Base-by-base conservation (phyloP, 176 grass and related monocot species). In the Eragrostis nindensis region DNA sequence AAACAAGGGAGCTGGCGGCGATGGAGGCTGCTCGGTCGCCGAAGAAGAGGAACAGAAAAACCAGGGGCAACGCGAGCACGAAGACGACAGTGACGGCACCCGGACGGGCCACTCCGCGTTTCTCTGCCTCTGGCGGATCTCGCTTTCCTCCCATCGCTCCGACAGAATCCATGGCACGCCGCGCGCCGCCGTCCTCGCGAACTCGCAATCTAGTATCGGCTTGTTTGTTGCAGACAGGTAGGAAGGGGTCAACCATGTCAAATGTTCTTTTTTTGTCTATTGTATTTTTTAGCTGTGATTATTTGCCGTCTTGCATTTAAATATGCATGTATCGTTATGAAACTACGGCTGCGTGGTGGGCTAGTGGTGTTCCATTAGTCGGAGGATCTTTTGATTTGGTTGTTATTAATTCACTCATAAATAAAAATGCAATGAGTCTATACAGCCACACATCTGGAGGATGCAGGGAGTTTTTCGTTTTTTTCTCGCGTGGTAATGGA, bases 11-110 rank as follows among this genome's bases (percentile, higher is more conserved):
- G 24, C 61, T 70, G 43, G 69, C 75, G 69, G 75, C 52, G 68
- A 79, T 46, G 86, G 86, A 72, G 21, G 82, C 45, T 1, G 81
- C 74, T 13, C 18, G 77, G 77, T 57, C 56, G 71, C 71, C 55
- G 64, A 80, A 64, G 87, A 85, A 52, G 70, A 76, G 70, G 77
- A 80, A 55, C 46, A 85, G 0, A 7, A 89, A 56, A 3, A 72
- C 24, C 39, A 66, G 66, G 6, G 77, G 87, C 22, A 72, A 13
- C 46, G 77, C 57, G 38, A 84, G 77, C 21, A 85, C 4, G 47
- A 81, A 76, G 15, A 81, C 46, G 55, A 45, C 57, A 4, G 72
- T 25, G 77, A 41, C n/a, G 22, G 39, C 30, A 17, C 65, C 76
- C 14, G 16, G 54, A 8, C 25, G 39, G 18, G 48, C 42, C 26